Base-by-base conservation (phyloP, 352 stramenopile species). In the Pythium scleroteichum region DNA sequence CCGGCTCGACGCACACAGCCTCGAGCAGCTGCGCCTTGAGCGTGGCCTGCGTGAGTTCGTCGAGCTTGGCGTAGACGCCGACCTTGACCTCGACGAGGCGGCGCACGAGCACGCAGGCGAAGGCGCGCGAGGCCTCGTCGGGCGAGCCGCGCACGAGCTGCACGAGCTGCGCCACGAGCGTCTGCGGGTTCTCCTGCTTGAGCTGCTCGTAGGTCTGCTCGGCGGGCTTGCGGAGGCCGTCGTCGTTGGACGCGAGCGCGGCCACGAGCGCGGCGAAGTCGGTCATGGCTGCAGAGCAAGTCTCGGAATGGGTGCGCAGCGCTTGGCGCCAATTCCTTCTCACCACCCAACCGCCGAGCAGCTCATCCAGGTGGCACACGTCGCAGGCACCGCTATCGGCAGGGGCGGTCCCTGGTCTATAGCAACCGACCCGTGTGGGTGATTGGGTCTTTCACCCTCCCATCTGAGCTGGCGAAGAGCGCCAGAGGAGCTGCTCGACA, bases 21-120 rank as follows among this genome's bases (percentile, higher is more conserved):
- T 90, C 79, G 26, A 95, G 71, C 58, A 95, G 72, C 69, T 94
- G 74, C 45, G 64, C 63, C 68, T 92, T 92, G 63, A 95, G 66
- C 35, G 68, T 66, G 27, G 54, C 46, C 65, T 90, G 81, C 32
- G 79, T 55, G 23, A 66, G n/a, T 20, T 66, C 68, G 45, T 93
- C 78, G 40, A 93, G 72, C 51, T 80, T 53, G 19, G 71, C 69
- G 73, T 92, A 93, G 14, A 90, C 72, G 41, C 79, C 85, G 6
- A 69, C 59, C 64, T 89, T 89, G 46, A 76, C 47, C 52, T 93
- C 85, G 54, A 95, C 47, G 26, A 95, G 71, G 64, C 76, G 83
- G 4, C 85, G 85, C 61, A 95, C 68, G 54, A 95, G 72, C 75
- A 95, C 85, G 5, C 79, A 71, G 14, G 86, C 86, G 56, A 91